Percentiles rank a stretch among this genome's conserved stretches.
These are phyloP conservation scores for Vanderwaltozyma verrucispora DNA, from an alignment of 805 yeast species.

Conservation along the genomic window DNA sequence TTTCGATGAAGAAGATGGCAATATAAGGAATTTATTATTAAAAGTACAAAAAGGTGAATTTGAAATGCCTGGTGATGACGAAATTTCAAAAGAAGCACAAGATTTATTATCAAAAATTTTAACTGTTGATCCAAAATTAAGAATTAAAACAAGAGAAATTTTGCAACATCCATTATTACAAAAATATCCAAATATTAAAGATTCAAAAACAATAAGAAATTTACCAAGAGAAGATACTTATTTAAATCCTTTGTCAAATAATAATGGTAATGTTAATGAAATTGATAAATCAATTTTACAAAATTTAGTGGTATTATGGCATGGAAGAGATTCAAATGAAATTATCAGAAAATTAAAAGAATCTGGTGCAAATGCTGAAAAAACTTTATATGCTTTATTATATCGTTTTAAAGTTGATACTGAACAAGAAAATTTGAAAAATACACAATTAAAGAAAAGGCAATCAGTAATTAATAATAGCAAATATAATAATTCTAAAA, in stretches of 20 bases:
- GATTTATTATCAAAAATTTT: conserved; percentile 77
- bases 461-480: conserved; percentile 19
- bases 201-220: conserved; percentile 27
- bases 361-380: conserved; percentile 58
- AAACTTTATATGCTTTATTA: conserved; percentile 67
- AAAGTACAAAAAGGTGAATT: conserved; percentile 89
- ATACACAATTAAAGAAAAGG: conserved; percentile 34
- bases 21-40: conserved; percentile 71
- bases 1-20: conserved; percentile 78
- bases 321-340: conserved; percentile 51
- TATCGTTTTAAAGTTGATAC: conserved; percentile 60
- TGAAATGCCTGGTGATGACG: conserved; percentile 66
- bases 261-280: conserved; percentile 29
- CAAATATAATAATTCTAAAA: conserved; percentile 1
- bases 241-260: conserved; percentile 28
- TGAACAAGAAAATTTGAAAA: conserved; percentile 21
- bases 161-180: conserved; percentile 69
- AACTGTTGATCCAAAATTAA: conserved; percentile 64
- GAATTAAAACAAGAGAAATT: conserved; percentile 73
- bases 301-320: conserved; percentile 71
- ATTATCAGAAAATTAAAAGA: conserved; percentile 45
- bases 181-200: conserved; percentile 45
- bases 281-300: conserved; percentile 67
- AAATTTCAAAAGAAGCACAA: conserved; percentile 73
- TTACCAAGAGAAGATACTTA: conserved; percentile 32